Evolutionary conservation across 331 rosid genomes (phyloP).

Genomic region (Quercus lobata): DNA sequence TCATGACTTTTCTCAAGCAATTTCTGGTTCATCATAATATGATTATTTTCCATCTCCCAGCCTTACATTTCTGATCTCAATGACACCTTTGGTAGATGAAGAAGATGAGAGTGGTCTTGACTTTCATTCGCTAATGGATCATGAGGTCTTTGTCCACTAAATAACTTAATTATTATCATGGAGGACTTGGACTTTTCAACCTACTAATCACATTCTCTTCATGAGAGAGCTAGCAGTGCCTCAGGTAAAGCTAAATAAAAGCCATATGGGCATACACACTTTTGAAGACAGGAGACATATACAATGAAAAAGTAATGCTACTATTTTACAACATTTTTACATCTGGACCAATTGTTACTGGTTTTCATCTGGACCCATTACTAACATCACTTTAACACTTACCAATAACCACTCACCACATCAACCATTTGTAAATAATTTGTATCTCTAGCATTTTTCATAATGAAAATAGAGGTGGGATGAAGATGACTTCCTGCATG

Average conservation of each 20-base stretch:
- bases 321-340: too few species aligned
- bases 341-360: too few species aligned
- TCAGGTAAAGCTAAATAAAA: not conserved
- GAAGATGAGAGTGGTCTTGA: not conserved
- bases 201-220: not conserved
- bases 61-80: slow-evolving; percentile 4
- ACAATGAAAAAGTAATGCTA: too few species aligned
- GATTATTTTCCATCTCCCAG: slow-evolving; percentile 24
- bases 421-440: too few species aligned
- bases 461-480: slow-evolving; percentile 8
- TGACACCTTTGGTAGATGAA: not conserved
- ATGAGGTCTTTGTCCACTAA: too few species aligned
- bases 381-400: too few species aligned
- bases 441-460: too few species aligned
- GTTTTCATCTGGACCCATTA: too few species aligned
- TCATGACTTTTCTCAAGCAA: slow-evolving; percentile 15
- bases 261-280: not conserved
- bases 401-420: too few species aligned
- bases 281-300: not conserved
- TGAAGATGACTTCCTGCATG: slow-evolving; percentile 20
- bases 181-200: too few species aligned
- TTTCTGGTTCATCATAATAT: slow-evolving; percentile 10
- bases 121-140: too few species aligned
- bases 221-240: not conserved
- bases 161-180: too few species aligned